Evolutionary conservation across 139 green algal species (phyloP).

Genomic region (Microglena sp.): DNA sequence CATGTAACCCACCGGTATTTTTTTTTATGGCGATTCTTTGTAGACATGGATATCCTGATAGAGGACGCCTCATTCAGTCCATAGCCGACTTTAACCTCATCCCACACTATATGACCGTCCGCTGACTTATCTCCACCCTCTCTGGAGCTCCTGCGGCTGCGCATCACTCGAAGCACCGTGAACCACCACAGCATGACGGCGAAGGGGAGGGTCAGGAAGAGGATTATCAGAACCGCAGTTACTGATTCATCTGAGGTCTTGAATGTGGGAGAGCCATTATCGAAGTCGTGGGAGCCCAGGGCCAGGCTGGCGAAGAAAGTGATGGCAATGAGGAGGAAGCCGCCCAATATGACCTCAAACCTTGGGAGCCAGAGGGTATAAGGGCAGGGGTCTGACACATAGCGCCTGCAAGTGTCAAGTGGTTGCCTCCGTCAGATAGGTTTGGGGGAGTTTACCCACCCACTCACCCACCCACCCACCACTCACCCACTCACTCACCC

Average conservation of each 20-base stretch:
- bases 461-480: no score
- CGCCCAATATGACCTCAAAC: neutral
- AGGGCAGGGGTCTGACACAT: neutral
- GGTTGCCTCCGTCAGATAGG: no score
- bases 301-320: constrained; percentile 17
- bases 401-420: no score
- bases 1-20: no score
- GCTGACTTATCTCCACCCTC: no score
- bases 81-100: no score
- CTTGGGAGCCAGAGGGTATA: neutral
- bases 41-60: no score
- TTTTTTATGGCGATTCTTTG: no score
- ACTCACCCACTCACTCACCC: no score
- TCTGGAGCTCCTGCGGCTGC: neutral
- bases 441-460: no score
- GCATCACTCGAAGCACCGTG: neutral
- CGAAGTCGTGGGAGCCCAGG: neutral
- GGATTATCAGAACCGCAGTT: neutral
- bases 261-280: neutral
- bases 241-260: neutral
- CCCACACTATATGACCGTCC: no score
- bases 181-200: constrained; percentile 23
- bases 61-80: no score
- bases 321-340: constrained; percentile 15
- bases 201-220: constrained; percentile 11